A percentile compares a stretch with the other conserved stretches of the same genome.
Conservation (phyloP, 768 basidiomycete genomes). For the Sarcomyxa edulis region DNA sequence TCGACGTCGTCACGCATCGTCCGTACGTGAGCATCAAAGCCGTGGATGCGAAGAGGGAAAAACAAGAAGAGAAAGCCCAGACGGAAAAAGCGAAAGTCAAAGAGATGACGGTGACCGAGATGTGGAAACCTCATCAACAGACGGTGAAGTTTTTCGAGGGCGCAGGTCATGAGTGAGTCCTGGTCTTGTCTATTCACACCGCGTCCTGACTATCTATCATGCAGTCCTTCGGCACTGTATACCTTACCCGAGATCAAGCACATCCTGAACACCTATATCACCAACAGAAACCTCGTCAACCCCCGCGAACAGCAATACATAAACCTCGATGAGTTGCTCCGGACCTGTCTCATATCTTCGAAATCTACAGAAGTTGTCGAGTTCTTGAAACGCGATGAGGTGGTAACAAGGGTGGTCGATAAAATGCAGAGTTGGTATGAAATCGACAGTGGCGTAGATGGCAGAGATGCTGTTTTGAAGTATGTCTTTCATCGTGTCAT, state of each 20-base stretch:
- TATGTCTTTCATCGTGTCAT: slow-evolving; percentile 27
- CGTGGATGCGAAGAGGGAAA: slow-evolving; percentile 57
- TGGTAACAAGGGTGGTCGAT: slow-evolving; percentile 44
- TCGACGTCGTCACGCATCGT: slow-evolving; percentile 46
- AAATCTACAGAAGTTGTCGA: slow-evolving; percentile 22
- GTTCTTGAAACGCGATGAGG: slow-evolving; percentile 65
- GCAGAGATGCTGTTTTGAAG: slow-evolving; percentile 56
- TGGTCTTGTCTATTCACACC: not conserved
- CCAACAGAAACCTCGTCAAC: slow-evolving; percentile 58
- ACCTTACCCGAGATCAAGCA: slow-evolving; percentile 50
- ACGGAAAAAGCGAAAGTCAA: slow-evolving; percentile 38
- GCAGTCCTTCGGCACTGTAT: slow-evolving; percentile 51
- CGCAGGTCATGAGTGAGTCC: slow-evolving; percentile 55
- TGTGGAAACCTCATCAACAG: slow-evolving; percentile 69
- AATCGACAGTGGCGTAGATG: slow-evolving; percentile 45
- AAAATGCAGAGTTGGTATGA: slow-evolving; percentile 81
- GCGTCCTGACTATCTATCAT: not conserved
- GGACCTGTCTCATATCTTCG: slow-evolving; percentile 13
- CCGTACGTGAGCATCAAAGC: slow-evolving; percentile 60
- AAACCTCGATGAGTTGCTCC: slow-evolving; percentile 52
- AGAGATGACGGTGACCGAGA: slow-evolving; percentile 56
- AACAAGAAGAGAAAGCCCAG: slow-evolving; percentile 50
- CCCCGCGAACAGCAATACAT: slow-evolving; percentile 62
- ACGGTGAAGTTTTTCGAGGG: slow-evolving; percentile 59
- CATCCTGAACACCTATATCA: slow-evolving; percentile 59